Conservation (phyloP, 345 rosid species). For the Noccaea bulbosa region DNA sequence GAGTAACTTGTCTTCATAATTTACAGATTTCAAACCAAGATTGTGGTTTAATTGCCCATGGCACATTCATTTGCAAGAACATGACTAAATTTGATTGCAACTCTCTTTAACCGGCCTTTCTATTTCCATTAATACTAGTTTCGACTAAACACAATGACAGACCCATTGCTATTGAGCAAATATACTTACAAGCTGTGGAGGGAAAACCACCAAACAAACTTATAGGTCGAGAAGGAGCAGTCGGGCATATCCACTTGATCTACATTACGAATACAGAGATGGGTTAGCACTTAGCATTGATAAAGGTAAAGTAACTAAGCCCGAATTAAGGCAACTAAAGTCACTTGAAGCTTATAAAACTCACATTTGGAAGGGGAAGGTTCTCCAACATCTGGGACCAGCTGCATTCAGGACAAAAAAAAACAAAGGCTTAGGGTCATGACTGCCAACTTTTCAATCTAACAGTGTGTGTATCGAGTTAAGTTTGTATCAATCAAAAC, state of each 20-base stretch:
- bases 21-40: background rate
- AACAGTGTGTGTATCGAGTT: background rate
- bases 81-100: no score
- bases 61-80: slow-evolving; percentile 14
- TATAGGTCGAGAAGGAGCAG: slow-evolving; percentile 93
- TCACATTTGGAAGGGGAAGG: slow-evolving; percentile 93
- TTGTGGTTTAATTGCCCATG: background rate
- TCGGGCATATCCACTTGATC: slow-evolving; percentile 99
- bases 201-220: slow-evolving; percentile 95
- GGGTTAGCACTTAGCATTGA: slow-evolving; percentile 8
- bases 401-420: slow-evolving; percentile 57
- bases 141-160: slow-evolving; percentile 6
- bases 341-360: slow-evolving; percentile 35
- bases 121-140: background rate
- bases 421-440: background rate
- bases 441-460: slow-evolving; percentile 7
- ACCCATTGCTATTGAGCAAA: slow-evolving; percentile 13
- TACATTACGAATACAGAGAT: slow-evolving; percentile 42
- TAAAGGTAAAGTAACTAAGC: slow-evolving; percentile 13
- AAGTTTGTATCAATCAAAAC: slow-evolving; percentile 11
- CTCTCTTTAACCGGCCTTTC: background rate
- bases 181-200: slow-evolving; percentile 88
- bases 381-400: slow-evolving; percentile 98
- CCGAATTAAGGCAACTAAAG: background rate
- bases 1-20: background rate